Conservation (phyloP, 306 rosid species). For the Bauhinia variegata region DNA sequence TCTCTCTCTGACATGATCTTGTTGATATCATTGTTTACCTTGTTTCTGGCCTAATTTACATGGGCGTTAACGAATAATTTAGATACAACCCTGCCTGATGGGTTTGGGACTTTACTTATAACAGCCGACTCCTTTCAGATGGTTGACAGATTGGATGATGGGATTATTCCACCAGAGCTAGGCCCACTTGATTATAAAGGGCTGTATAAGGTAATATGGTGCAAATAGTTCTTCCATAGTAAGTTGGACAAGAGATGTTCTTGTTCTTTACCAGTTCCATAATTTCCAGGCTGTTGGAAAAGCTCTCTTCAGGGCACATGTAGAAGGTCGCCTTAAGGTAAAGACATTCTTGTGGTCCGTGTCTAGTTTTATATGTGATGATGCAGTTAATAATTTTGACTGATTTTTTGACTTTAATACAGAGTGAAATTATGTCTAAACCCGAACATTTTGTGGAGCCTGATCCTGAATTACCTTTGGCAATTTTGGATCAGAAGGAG, state of each 20-base stretch:
- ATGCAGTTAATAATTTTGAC: conserved; percentile 25
- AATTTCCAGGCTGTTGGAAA: conserved; percentile 90
- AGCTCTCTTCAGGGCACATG: conserved; percentile 98
- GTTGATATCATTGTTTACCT: conserved; percentile 3
- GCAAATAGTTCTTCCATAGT: conserved; percentile 6
- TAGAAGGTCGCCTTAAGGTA: conserved; percentile 98
- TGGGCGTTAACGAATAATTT: conserved; percentile 13
- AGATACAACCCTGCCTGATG: conserved; percentile 12
- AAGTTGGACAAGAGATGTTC: conserved; percentile 22
- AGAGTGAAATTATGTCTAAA: conserved; percentile 98
- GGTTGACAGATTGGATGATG: conserved; percentile 96
- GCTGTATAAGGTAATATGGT: conserved; percentile 76
- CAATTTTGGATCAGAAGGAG: conserved; percentile 97
- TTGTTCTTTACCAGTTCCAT: conserved; percentile 44
- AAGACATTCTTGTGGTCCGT: conserved; percentile 19
- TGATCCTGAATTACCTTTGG: conserved; percentile 88
- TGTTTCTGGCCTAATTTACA: conserved; percentile 14
- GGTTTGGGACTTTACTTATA: conserved; percentile 30
- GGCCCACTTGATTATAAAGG: conserved; percentile 88
- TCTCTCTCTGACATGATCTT: conserved; percentile 9
- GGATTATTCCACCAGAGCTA: conserved; percentile 67
- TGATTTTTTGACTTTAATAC: conserved; percentile 46
- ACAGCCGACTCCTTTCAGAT: conserved; percentile 61
- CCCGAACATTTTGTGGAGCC: conserved; percentile 96
- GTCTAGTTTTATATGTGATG: neutral